Percentiles rank a stretch among this genome's conserved stretches.
Conservation (phyloP, 345 rosid species). For the Linum usitatissimum region DNA sequence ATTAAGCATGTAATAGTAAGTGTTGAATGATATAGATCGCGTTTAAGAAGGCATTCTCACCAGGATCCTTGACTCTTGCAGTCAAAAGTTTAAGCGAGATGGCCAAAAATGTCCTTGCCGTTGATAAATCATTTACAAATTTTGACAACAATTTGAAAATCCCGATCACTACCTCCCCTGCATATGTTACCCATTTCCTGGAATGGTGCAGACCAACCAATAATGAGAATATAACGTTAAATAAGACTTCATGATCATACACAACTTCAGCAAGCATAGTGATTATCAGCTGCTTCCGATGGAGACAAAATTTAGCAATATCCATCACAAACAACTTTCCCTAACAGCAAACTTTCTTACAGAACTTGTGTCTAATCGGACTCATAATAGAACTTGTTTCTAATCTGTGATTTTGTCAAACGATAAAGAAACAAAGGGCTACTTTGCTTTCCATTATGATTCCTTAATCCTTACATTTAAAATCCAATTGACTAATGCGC, state of each 20-base stretch:
- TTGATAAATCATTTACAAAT: conserved; percentile 38
- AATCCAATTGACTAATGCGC: too few species aligned
- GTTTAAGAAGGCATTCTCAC: conserved; percentile 27
- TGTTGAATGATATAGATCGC: background rate
- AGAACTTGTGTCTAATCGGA: too few species aligned
- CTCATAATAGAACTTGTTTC: too few species aligned
- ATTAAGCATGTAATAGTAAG: background rate
- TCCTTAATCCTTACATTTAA: too few species aligned
- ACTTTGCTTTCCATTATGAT: too few species aligned
- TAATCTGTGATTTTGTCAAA: too few species aligned
- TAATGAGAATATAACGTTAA: background rate
- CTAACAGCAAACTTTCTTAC: too few species aligned
- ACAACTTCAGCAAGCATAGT: background rate
- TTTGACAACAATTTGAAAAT: conserved; percentile 60
- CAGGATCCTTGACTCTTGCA: conserved; percentile 40
- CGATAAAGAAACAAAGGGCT: too few species aligned
- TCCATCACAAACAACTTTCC: background rate
- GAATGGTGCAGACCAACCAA: background rate
- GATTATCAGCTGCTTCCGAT: background rate
- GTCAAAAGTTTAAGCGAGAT: conserved; percentile 55
- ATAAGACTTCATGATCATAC: background rate
- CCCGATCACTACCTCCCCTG: conserved; percentile 44
- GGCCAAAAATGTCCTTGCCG: conserved; percentile 52
- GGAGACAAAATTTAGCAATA: background rate
- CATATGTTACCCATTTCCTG: conserved; percentile 66